Evolutionary conservation across 805 yeast genomes (phyloP).

Genomic region (Wickerhamiella brachini): DNA sequence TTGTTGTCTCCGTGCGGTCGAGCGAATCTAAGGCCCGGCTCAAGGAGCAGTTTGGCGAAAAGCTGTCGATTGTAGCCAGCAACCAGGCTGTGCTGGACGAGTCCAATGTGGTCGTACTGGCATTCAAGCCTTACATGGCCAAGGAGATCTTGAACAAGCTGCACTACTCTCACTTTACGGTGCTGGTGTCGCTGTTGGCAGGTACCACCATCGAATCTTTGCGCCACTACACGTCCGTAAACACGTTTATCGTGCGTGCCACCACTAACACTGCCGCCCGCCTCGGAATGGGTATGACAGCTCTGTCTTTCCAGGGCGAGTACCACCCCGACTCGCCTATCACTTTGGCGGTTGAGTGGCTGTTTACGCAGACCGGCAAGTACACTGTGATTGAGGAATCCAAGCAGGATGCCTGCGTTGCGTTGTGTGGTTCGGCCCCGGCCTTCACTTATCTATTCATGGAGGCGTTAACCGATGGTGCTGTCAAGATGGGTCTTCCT

Average conservation of each 20-base stretch:
- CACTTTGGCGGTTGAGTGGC: constrained; percentile 26
- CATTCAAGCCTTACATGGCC: constrained; percentile 78
- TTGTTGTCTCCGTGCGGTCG: constrained; percentile 65
- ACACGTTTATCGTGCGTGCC: constrained; percentile 61
- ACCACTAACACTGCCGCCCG: constrained; percentile 97
- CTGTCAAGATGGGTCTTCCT: constrained; percentile 87
- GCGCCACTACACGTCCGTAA: constrained; percentile 25
- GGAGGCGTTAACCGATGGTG: constrained; percentile 90
- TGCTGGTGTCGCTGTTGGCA: constrained; percentile 74
- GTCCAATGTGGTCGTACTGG: constrained; percentile 64
- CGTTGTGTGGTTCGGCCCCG: constrained; percentile 92
- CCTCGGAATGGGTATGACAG: constrained; percentile 88
- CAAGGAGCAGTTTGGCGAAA: constrained; percentile 34
- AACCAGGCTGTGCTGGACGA: constrained; percentile 46
- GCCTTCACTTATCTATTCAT: constrained; percentile 82
- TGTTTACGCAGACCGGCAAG: constrained; percentile 30
- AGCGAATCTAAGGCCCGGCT: constrained; percentile 38
- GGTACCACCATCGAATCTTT: constrained; percentile 78
- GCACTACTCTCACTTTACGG: constrained; percentile 30
- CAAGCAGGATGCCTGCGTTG: constrained; percentile 93
- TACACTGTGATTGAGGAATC: constrained; percentile 43
- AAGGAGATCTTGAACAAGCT: constrained; percentile 44
- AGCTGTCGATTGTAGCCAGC: constrained; percentile 34
- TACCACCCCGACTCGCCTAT: constrained; percentile 20
- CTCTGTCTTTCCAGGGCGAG: constrained; percentile 60